Evolutionary conservation across 2,329 filamentous ascomycete species (phyloP).

Genomic region (Cladosporium sp.): DNA sequence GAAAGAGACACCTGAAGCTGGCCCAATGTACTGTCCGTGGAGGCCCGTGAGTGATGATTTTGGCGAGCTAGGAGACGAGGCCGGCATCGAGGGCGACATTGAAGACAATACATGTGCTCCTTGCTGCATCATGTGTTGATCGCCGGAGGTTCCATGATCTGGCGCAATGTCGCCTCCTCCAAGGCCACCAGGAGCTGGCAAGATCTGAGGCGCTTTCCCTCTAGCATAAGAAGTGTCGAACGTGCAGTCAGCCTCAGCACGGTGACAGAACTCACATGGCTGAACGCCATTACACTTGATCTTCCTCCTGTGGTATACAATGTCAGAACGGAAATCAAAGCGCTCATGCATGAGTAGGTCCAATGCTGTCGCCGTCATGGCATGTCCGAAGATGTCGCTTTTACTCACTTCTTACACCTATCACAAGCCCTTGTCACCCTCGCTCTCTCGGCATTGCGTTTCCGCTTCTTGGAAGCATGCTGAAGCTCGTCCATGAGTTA

Average conservation of each 20-base stretch:
- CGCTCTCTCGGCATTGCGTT: constrained; percentile 6
- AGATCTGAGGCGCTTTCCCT: constrained; percentile 25
- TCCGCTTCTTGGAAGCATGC: neutral
- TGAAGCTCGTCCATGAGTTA: neutral
- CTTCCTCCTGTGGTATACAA: neutral
- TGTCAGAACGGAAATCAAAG: neutral
- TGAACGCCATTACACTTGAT: constrained; percentile 2
- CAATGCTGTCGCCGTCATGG: too few relatives aligned
- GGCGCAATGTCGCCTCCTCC: neutral
- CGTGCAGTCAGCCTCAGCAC: constrained; percentile 35
- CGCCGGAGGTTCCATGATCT: neutral
- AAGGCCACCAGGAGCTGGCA: constrained; percentile 29
- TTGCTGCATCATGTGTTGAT: neutral
- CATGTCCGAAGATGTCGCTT: too few relatives aligned
- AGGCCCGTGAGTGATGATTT: constrained; percentile 13
- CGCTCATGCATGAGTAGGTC: neutral
- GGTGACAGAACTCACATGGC: constrained; percentile 1
- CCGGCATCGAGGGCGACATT: neutral
- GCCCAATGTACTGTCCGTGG: constrained; percentile 24
- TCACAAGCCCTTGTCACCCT: constrained; percentile 1
- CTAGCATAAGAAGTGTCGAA: constrained; percentile 48
- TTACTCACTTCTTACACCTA: neutral
- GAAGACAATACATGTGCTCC: neutral
- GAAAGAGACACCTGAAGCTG: constrained; percentile 34
- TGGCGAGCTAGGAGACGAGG: neutral